A percentile compares a stretch with the other conserved stretches of the same genome.
phyloP scores from a whole-genome alignment of 768 basidiomycete species.

The Asterophora parasitica region DNA sequence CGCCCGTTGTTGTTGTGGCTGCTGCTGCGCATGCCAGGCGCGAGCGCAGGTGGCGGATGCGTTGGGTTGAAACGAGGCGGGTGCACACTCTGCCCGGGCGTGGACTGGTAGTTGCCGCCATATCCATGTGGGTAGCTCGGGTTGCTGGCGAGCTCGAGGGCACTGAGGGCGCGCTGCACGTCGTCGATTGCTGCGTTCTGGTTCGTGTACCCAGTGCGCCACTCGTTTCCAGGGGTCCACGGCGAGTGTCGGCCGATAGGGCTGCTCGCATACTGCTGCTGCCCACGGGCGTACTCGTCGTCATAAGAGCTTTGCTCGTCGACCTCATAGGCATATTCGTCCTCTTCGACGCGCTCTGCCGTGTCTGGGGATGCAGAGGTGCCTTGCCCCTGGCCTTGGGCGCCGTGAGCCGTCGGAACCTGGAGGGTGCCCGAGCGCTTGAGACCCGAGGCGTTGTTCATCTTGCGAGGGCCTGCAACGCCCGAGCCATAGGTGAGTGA shows the following conservation, averaged over 20 bases:
- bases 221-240: constrained; percentile 61
- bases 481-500: constrained; percentile 71
- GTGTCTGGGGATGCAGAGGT: constrained; percentile 32
- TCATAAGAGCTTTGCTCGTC: constrained; percentile 52
- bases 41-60: constrained; percentile 44
- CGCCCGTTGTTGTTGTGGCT: constrained; percentile 36
- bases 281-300: constrained; percentile 49
- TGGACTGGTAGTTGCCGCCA: constrained; percentile 23
- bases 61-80: constrained; percentile 68
- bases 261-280: constrained; percentile 45
- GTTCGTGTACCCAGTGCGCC: constrained; percentile 38
- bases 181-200: constrained; percentile 57
- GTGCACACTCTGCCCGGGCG: constrained; percentile 51
- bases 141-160: constrained; percentile 54
- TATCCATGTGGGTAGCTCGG: too few species aligned
- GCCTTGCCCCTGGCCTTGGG: constrained; percentile 22
- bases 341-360: constrained; percentile 41
- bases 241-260: constrained; percentile 62
- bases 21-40: constrained; percentile 28
- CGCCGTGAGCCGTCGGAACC: constrained; percentile 39
- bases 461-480: constrained; percentile 47
- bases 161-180: constrained; percentile 67
- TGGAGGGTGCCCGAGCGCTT: constrained; percentile 77
- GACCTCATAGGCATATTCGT: constrained; percentile 45
- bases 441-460: constrained; percentile 42